Evolutionary conservation across 371 early-diverging fungal species (phyloP), one percentile per base, ranked within the genome.

Genomic region (Saksenaea oblongispora): DNA sequence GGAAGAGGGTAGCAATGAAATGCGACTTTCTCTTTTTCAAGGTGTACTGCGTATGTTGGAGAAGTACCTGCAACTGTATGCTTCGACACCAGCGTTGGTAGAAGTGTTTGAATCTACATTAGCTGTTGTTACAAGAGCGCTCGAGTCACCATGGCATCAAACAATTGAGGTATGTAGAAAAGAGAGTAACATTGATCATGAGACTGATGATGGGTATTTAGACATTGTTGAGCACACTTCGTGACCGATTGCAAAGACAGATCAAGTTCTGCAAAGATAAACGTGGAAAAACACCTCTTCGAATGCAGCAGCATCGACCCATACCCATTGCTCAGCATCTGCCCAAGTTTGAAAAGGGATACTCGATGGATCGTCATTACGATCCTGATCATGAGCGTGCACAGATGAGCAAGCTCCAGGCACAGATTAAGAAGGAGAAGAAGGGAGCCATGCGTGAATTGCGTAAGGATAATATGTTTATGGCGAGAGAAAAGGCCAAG

Each of bases 371-470:
- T 72, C 84, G 86, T 58, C 89, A 92, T 66, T 88, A 91, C 65
- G 94, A 94, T 72, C 89, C 91, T 28, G 88, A 92, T 67, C 83
- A 86, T 60, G 93, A 92, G 54, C 85, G 88, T 58, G 79, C 87
- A 51, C 87, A 93, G 74, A 65, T 72, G n/a, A 79, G 82, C 63
- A 95, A 94, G 75, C 79, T 96, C 59, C 78, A 90, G 54, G 69
- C 84, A 7, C 90, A 93, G 79, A 74, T 90, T 76, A 93, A 91
- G 84, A 89, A 92, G 77, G 98, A 98, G 75, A 80, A 84, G 77
- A 93, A 95, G 79, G 96, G 97, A 17, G 96, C 97, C 3, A 83
- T 94, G 37, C 89, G 98, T 39, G 98, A 98, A 76, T 75, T 98
- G 64, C 91, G 96, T 58, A 93, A 95, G 76, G 99, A 98, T 75